phyloP scores from a whole-genome alignment of 2,329 filamentous ascomycete genomes.

The Ophiostoma novo-ulmi region DNA sequence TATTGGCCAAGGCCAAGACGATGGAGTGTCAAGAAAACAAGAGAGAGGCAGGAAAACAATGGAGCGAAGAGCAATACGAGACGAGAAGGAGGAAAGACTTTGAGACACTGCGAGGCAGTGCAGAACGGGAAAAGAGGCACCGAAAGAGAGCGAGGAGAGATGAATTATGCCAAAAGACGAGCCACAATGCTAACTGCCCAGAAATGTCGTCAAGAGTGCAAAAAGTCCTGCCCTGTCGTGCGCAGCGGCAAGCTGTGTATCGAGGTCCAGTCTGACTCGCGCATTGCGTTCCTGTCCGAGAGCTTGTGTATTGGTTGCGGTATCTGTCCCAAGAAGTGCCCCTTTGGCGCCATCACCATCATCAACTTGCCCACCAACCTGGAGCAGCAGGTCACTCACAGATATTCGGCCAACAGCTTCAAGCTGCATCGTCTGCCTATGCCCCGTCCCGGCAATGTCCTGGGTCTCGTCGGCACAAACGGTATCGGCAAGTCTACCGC shows the following conservation, averaged over 20 bases:
- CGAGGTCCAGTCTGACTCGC: conserved; percentile 81
- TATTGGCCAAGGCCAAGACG: background rate
- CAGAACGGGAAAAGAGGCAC: background rate
- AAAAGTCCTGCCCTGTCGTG: conserved; percentile 96
- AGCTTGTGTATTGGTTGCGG: conserved; percentile 92
- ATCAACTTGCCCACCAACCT: conserved; percentile 99
- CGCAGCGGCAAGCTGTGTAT: conserved; percentile 88
- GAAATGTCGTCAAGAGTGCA: conserved; percentile 99
- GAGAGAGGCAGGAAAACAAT: background rate
- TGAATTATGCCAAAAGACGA: background rate
- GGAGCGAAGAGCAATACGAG: background rate
- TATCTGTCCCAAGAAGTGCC: conserved; percentile 99
- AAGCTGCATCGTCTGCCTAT: conserved; percentile 96
- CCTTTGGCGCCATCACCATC: conserved; percentile 97
- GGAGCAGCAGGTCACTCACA: conserved; percentile 95
- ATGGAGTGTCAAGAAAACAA: background rate
- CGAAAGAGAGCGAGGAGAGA: background rate
- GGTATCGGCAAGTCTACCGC: conserved; percentile 99
- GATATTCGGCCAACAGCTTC: conserved; percentile 99
- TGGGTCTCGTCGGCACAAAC: conserved; percentile 97
- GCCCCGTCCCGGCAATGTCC: conserved; percentile 88
- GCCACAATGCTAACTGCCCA: conserved; percentile 7
- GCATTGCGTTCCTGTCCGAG: conserved; percentile 97
- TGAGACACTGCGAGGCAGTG: background rate
- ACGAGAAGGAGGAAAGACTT: background rate